Base-by-base conservation (phyloP, 148 eudicot species). In the Cornus controversa region DNA sequence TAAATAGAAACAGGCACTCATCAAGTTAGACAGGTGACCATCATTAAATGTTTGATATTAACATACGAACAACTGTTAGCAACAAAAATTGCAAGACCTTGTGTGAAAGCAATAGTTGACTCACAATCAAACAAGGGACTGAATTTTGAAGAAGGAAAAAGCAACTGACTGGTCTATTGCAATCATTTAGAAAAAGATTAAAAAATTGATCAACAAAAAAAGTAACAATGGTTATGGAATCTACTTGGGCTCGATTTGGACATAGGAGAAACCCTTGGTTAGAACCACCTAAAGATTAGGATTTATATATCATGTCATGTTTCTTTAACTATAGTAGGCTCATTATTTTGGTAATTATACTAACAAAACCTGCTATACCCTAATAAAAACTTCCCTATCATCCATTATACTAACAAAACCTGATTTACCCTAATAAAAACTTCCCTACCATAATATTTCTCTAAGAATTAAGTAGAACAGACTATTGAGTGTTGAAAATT, bases 181-280 rank as follows among this genome's bases (percentile, higher is more conserved):
- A 57, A 40, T n/a, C 22, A 20, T 72, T 28, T 10, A 22, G 28
- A 20, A 37, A 20, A 72, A 60, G 50, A 31, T 20, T 40, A 71
- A 80, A 67, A 23, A 70, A 63, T 54, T 2, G 71, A 50, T 65
- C 34, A 37, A 65, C 63, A 63, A 18, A 10, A 18, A 60, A 57
- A 65, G 57, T 50, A 15, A 50, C 20, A 50, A 16, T 40, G 18
- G 57, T 50, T 3, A 50, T 13, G 15, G 57, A 13, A 50, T 50
- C 57, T 50, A 50, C 57, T 13, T 0, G 14, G 57, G 20, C 14
- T 16, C 4, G 4, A 50, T 50, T 50, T 50, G 4, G 57, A 16
- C 57, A 2, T 20, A 50, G 57, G 57, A 5, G 18, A 50, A 50
- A 50, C 20, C 10, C 57, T 50, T 50, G 20, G 57, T 50, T 50